These are phyloP conservation scores for Leptomonas pyrrhocoris DNA, from an alignment of 208 protist genomes.

Conservation along the genomic window DNA sequence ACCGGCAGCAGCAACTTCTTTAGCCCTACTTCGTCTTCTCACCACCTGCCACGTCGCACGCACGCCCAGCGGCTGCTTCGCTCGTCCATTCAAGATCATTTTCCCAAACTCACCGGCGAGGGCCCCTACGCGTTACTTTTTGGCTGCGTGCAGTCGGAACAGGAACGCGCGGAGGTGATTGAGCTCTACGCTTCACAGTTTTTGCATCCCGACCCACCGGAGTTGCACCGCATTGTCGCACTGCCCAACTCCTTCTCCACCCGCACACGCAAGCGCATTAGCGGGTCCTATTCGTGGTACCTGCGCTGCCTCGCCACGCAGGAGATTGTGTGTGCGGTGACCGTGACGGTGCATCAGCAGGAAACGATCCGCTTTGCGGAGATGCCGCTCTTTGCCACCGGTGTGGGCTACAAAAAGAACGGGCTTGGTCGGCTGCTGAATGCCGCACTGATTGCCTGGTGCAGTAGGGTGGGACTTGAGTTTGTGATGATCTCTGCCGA, in stretches of 20 bases:
- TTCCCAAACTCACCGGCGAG: slow-evolving; percentile 62
- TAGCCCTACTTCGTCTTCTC: slow-evolving; percentile 1
- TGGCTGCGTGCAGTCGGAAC: slow-evolving; percentile 62
- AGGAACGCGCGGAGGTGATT: slow-evolving; percentile 63
- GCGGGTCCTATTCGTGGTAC: slow-evolving; percentile 82
- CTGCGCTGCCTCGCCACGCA: slow-evolving; percentile 64
- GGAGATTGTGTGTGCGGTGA: slow-evolving; percentile 83
- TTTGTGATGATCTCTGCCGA: slow-evolving; percentile 91
- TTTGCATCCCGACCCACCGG: slow-evolving; percentile 72
- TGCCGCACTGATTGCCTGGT: slow-evolving; percentile 75
- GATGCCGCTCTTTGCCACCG: slow-evolving; percentile 88
- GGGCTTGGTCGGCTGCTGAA: slow-evolving; percentile 82
- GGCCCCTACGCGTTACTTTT: slow-evolving; percentile 76
- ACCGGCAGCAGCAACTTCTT: slow-evolving; percentile 1
- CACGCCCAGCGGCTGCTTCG: slow-evolving; percentile 80
- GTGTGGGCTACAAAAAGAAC: slow-evolving; percentile 85
- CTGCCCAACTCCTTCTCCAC: slow-evolving; percentile 73
- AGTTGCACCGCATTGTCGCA: slow-evolving; percentile 71
- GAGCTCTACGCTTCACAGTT: slow-evolving; percentile 89
- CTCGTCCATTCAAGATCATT: slow-evolving; percentile 82
- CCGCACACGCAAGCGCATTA: slow-evolving; percentile 68
- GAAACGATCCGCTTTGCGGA: slow-evolving; percentile 82
- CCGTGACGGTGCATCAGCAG: slow-evolving; percentile 76
- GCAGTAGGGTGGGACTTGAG: slow-evolving; percentile 58
- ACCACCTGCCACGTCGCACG: slow-evolving; percentile 37